Percentiles rank a stretch among this genome's conserved stretches.
phyloP scores from a whole-genome alignment of 768 basidiomycete species.

The Pleurotus eryngii region DNA sequence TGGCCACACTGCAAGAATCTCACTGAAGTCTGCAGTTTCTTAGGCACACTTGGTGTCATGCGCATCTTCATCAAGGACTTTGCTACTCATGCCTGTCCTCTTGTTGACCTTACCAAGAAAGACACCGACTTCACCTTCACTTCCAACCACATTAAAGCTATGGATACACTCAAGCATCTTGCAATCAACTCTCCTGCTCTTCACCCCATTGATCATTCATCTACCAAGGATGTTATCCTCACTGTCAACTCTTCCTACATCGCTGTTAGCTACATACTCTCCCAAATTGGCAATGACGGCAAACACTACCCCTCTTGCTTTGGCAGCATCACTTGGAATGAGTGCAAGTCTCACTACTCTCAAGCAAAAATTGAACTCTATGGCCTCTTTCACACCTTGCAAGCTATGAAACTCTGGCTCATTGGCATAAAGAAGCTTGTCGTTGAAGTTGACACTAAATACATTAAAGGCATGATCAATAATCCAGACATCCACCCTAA shows the following conservation, averaged over 20 bases:
- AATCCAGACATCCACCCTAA: constrained; percentile 29
- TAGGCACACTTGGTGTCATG: constrained; percentile 23
- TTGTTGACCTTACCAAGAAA: constrained; percentile 24
- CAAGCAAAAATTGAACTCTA: constrained; percentile 34
- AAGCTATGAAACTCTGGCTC: constrained; percentile 16
- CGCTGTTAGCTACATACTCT: constrained; percentile 34
- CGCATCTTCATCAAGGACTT: constrained; percentile 27
- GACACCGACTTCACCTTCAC: constrained; percentile 19
- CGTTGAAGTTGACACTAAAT: constrained; percentile 29
- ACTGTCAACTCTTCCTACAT: constrained; percentile 33
- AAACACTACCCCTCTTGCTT: constrained; percentile 26
- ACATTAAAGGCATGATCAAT: constrained; percentile 29
- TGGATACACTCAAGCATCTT: constrained; percentile 8
- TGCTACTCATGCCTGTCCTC: constrained; percentile 13
- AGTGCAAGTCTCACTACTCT: constrained; percentile 26
- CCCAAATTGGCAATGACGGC: constrained; percentile 23
- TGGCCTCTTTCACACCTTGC: constrained; percentile 22
- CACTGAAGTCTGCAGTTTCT: constrained; percentile 19
- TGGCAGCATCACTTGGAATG: constrained; percentile 35
- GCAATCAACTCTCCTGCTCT: constrained; percentile 13
- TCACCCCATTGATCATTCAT: constrained; percentile 19
- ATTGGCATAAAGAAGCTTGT: constrained; percentile 21
- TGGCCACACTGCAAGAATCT: constrained; percentile 24
- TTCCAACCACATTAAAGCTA: constrained; percentile 1
- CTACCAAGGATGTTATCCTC: constrained; percentile 22